Conservation (phyloP, 495 filamentous ascomycete species). For the Penicillium paradoxum region DNA sequence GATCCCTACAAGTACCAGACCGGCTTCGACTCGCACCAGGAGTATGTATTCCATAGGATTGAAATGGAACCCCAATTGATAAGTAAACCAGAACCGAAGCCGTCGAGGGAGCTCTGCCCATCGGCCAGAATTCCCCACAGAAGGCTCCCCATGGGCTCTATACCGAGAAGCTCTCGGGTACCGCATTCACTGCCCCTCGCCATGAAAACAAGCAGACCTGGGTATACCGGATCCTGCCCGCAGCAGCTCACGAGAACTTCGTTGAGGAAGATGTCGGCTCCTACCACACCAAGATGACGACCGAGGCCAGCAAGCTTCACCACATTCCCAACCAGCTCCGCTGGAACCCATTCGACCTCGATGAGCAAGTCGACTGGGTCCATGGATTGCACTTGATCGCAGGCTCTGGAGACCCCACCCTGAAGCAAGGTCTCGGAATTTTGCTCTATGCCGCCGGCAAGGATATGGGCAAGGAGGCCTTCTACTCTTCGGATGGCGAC, state of each 20-base stretch:
- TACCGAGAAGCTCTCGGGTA: constrained; percentile 89
- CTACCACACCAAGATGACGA: constrained; percentile 49
- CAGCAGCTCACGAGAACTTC: constrained; percentile 77
- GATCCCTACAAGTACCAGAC: constrained; percentile 57
- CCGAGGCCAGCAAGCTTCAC: constrained; percentile 49
- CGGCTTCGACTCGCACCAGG: constrained; percentile 57
- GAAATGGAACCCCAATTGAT: constrained; percentile 4
- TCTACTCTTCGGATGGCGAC: constrained; percentile 90
- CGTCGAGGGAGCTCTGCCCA: constrained; percentile 53
- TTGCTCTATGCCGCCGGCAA: constrained; percentile 77
- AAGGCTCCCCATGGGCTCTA: constrained; percentile 82
- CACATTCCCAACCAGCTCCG: constrained; percentile 82
- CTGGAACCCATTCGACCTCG: constrained; percentile 84
- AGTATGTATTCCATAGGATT: constrained; percentile 33
- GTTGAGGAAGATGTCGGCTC: constrained; percentile 47
- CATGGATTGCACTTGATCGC: constrained; percentile 72
- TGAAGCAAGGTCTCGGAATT: constrained; percentile 78
- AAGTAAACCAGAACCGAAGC: constrained; percentile 41
- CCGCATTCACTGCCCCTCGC: constrained; percentile 86
- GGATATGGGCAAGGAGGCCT: constrained; percentile 73
- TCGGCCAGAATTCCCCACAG: constrained; percentile 82
- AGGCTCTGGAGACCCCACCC: constrained; percentile 75
- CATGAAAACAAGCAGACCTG: constrained; percentile 87
- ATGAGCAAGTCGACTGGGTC: constrained; percentile 71
- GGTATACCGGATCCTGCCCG: constrained; percentile 88